Evolutionary conservation across 2,329 filamentous ascomycete genomes (phyloP).

Genomic region (Cladophialophora bantiana): DNA sequence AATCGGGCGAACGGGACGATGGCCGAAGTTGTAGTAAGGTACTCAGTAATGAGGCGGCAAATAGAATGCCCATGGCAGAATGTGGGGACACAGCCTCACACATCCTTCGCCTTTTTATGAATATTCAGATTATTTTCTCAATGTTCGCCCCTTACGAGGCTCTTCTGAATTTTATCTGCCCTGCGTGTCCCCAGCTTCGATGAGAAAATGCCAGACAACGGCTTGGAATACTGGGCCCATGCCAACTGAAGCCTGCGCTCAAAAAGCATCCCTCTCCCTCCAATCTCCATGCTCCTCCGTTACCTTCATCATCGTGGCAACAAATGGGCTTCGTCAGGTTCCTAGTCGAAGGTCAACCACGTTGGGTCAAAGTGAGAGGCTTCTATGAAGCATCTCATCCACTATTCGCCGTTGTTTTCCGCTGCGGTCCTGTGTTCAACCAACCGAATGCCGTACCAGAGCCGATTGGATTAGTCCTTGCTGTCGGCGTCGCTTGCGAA

Average conservation of each 20-base stretch:
- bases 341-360: not conserved
- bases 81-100: not conserved
- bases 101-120: not conserved
- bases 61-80: not conserved
- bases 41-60: not conserved
- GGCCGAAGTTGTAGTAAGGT: constrained; percentile 11
- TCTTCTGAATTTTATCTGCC: constrained; percentile 1
- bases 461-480: constrained; percentile 79
- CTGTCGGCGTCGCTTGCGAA: constrained; percentile 38
- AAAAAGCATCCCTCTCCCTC: not conserved
- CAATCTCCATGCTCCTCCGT: not conserved
- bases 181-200: not conserved
- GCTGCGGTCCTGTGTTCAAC: constrained; percentile 67
- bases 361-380: not conserved
- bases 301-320: constrained; percentile 2
- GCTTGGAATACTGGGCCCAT: constrained; percentile 1
- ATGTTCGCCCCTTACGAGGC: not conserved
- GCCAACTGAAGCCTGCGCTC: not conserved
- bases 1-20: constrained; percentile 14
- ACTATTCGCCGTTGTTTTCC: constrained; percentile 38
- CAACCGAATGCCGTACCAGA: constrained; percentile 94
- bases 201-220: not conserved
- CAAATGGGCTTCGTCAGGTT: not conserved
- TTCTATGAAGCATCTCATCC: constrained; percentile 2
- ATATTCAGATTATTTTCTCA: not conserved